Conservation (phyloP, 495 filamentous ascomycete genomes). For the Aspergillus steynii region DNA sequence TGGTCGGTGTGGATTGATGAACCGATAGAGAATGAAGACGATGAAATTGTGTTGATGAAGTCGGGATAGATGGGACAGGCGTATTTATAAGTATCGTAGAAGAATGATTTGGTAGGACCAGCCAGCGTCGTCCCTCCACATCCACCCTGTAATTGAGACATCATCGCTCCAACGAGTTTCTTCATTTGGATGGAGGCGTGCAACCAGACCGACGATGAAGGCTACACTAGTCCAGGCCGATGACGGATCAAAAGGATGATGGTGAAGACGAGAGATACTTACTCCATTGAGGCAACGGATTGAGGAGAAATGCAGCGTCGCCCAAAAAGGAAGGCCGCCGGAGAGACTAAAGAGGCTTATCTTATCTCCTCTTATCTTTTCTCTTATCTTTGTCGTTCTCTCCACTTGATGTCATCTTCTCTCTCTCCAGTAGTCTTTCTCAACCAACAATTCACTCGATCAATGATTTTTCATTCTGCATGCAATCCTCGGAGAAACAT, state of each 20-base stretch:
- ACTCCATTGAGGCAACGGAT: neutral
- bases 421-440: neutral
- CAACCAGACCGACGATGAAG: neutral
- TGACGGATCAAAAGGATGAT: neutral
- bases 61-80: neutral
- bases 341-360: neutral
- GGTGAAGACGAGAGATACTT: neutral
- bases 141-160: neutral
- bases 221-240: neutral
- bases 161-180: neutral
- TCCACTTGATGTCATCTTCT: neutral
- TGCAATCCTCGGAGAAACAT: neutral
- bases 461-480: neutral
- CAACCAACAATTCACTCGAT: neutral
- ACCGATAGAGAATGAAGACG: neutral
- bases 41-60: neutral
- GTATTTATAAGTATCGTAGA: neutral
- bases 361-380: neutral
- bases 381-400: neutral
- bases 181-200: neutral
- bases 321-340: neutral
- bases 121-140: neutral
- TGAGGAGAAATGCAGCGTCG: neutral
- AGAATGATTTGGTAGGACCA: neutral
- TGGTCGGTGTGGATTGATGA: neutral